Evolutionary conservation across 331 rosid species (phyloP), one percentile per base, ranked within the genome.

Genomic region (Quercus tomentella): DNA sequence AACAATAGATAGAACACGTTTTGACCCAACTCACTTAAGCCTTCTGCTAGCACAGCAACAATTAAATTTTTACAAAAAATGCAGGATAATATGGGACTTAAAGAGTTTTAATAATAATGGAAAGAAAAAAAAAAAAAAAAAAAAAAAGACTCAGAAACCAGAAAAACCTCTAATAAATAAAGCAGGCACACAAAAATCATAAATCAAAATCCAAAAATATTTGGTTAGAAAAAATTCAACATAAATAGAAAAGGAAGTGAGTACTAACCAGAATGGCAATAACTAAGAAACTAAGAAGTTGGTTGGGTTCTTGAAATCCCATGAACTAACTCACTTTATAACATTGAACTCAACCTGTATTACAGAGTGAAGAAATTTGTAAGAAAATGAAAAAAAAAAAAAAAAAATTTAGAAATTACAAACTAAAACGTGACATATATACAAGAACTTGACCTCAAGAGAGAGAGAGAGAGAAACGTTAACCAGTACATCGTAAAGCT

Each of bases 191-290:
- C 37, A 71, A 14, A 51, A 71, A 49, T 25, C 37, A 51, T 26
- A 16, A 12, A 49, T 22, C 56, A 49, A 71, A 71, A 22, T 6
- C 8, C 30, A 69, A 69, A 49, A 16, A 6, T 1, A 67, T 17
- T 56, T 23, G 61, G 18, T 23, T 6, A 4, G 6, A 51, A 31
- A 43, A 43, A 45, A 77, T 77, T 70, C n/a, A 17, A 61, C 57
- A 55, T 33, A 33, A 30, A 80, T 65, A 79, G 80, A 61, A 70
- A 26, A 45, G 30, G 62, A 80, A 72, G 70, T 52, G 33, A 37
- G 41, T 77, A 87, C 89, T 74, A 78, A 88, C 91, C 84, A 54
- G 90, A 70, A 76, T 31, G 49, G 69, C 75, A 78, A 82, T 77
- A 70, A 56, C 63, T 30, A 51, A 61, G 51, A 56, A 31, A 25